Percentiles rank a stretch among this genome's conserved stretches.
Evolutionary conservation across 108 stramenopile species (phyloP).

Genomic region (Cylindrotheca closterium): DNA sequence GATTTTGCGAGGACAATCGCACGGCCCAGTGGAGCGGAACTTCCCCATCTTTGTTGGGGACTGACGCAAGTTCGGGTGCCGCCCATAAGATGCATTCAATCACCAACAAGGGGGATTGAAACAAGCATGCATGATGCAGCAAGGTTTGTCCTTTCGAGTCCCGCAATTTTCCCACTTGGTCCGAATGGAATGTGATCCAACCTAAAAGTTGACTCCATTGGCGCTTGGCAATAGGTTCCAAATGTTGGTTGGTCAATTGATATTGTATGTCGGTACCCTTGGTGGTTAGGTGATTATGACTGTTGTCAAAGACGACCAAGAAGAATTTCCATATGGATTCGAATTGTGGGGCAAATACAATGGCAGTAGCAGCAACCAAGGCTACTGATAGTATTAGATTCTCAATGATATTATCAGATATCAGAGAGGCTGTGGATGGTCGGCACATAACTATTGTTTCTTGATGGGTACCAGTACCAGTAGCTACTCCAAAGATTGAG

Average conservation of each 20-base stretch:
- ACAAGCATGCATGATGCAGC: slow-evolving; percentile 31
- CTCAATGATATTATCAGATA: no score
- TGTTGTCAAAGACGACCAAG: no score
- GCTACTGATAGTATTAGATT: no score
- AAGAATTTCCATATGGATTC: no score
- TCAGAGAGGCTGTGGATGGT: no score
- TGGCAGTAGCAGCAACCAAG: no score
- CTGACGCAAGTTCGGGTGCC: slow-evolving; percentile 24
- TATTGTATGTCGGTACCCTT: no score
- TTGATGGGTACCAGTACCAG: no score
- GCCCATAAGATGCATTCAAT: slow-evolving; percentile 28
- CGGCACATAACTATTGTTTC: no score
- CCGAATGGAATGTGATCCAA: slow-evolving; percentile 36
- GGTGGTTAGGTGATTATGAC: no score
- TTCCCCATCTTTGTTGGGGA: slow-evolving; percentile 34
- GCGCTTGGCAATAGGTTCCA: slow-evolving; percentile 27
- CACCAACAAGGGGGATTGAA: slow-evolving; percentile 24
- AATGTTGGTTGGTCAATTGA: slow-evolving; percentile 13
- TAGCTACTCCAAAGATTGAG: no score
- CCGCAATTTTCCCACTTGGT: slow-evolving; percentile 16
- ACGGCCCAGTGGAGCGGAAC: slow-evolving; percentile 41
- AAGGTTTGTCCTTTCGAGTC: slow-evolving; percentile 29
- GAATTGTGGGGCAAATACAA: no score
- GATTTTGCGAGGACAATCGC: slow-evolving; percentile 18
- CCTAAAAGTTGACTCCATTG: slow-evolving; percentile 25